phyloP scores from a whole-genome alignment of 805 yeast genomes.

The Candida railenensis region DNA sequence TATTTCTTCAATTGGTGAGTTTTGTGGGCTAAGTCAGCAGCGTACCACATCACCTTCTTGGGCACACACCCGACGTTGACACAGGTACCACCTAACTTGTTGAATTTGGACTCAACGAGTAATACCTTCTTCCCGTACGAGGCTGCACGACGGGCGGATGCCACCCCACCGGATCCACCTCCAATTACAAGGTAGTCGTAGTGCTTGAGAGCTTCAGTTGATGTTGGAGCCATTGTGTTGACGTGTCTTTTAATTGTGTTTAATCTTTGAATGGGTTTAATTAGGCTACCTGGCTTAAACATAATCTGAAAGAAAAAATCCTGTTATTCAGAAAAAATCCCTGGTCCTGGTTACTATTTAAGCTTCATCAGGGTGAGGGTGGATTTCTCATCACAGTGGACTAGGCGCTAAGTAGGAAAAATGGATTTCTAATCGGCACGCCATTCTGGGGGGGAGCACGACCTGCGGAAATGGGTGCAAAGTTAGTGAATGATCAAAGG shows the following conservation, averaged over 20 bases:
- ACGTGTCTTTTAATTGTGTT: slow-evolving; percentile 29
- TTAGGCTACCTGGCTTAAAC: background rate
- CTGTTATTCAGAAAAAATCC: too few relatives aligned
- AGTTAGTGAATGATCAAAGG: background rate
- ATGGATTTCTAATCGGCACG: background rate
- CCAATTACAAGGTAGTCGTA: slow-evolving; percentile 95
- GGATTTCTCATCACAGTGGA: background rate
- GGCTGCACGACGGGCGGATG: slow-evolving; percentile 97
- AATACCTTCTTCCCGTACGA: slow-evolving; percentile 86
- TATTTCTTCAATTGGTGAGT: slow-evolving; percentile 75
- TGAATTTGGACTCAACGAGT: slow-evolving; percentile 70
- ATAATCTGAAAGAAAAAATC: slow-evolving; percentile 1
- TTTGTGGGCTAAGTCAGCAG: slow-evolving; percentile 82
- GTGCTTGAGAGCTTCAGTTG: slow-evolving; percentile 43
- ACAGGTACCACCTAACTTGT: slow-evolving; percentile 91
- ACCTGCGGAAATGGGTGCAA: background rate
- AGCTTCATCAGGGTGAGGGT: background rate
- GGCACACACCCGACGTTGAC: slow-evolving; percentile 99
- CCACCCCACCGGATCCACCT: slow-evolving; percentile 99
- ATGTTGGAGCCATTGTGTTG: slow-evolving; percentile 51
- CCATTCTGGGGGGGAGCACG: background rate
- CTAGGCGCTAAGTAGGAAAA: background rate
- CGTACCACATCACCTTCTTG: slow-evolving; percentile 98
- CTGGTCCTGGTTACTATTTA: too few relatives aligned
- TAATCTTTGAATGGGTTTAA: slow-evolving; percentile 19